These are phyloP conservation scores for Fusarium fracticaudum DNA, from an alignment of 2,329 filamentous ascomycete species.

Conservation along the genomic window DNA sequence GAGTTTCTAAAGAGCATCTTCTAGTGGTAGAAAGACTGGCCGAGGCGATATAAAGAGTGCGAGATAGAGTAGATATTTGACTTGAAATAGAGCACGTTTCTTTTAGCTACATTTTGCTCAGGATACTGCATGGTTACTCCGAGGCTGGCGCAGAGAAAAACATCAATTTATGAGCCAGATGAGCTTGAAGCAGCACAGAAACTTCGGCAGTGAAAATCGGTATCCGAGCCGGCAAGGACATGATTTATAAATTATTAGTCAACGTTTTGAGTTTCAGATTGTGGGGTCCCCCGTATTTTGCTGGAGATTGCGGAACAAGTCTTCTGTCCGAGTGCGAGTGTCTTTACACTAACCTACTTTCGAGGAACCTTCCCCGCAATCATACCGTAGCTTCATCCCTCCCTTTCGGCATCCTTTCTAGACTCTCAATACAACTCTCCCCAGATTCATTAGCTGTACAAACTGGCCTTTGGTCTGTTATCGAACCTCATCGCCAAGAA, in stretches of 20 bases:
- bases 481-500: neutral
- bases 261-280: neutral
- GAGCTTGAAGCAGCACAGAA: neutral
- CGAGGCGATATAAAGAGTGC: fast-evolving
- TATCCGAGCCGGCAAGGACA: neutral
- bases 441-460: too few species aligned
- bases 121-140: fast-evolving
- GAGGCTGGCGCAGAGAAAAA: neutral
- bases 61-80: neutral
- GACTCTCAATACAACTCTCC: too few species aligned
- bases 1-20: neutral
- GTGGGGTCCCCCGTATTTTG: neutral
- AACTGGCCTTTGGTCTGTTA: fast-evolving
- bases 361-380: neutral
- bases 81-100: neutral
- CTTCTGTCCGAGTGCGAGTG: neutral
- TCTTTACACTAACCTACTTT: neutral
- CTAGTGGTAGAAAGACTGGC: neutral
- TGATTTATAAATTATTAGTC: neutral
- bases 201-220: neutral
- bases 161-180: neutral
- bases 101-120: fast-evolving
- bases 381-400: neutral
- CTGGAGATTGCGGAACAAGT: neutral
- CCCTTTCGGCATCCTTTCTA: neutral